Evolutionary conservation across 805 yeast species (phyloP).

Genomic region (Priceomyces medius): DNA sequence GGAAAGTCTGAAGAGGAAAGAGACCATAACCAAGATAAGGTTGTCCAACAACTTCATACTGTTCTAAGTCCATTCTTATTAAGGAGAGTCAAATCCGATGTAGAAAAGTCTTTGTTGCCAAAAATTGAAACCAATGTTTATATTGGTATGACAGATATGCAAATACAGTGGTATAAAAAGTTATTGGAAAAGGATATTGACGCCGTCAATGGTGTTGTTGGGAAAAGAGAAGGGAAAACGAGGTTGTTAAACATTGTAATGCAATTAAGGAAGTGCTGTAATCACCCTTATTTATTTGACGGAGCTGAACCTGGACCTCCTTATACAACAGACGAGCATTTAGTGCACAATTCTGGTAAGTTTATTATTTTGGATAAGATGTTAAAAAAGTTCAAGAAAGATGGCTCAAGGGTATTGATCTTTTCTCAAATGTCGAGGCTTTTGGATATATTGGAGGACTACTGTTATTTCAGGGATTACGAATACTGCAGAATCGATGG

Average conservation of each 20-base stretch:
- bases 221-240: conserved; percentile 90
- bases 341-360: conserved; percentile 86
- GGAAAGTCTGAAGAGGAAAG: conserved; percentile 41
- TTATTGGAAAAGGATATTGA: conserved; percentile 89
- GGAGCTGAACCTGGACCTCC: conserved; percentile 99
- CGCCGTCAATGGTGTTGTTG: conserved; percentile 95
- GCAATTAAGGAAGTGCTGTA: conserved; percentile 96
- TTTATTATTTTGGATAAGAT: conserved; percentile 86
- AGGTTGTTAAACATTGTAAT: conserved; percentile 88
- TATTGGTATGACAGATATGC: conserved; percentile 96
- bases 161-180: conserved; percentile 85
- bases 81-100: conserved; percentile 89
- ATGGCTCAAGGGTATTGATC: conserved; percentile 87
- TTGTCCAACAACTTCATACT: conserved; percentile 84
- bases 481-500: conserved; percentile 94
- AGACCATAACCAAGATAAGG: conserved; percentile 60
- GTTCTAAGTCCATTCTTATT: conserved; percentile 84
- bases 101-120: conserved; percentile 85
- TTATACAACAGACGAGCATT: conserved; percentile 90
- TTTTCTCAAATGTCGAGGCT: conserved; percentile 93
- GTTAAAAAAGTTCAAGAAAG: conserved; percentile 62
- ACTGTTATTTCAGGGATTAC: conserved; percentile 79
- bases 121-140: conserved; percentile 88
- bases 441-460: conserved; percentile 87
- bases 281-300: conserved; percentile 94